Base-by-base conservation (phyloP, 2,329 filamentous ascomycete species). In the Orbilia javanica region DNA sequence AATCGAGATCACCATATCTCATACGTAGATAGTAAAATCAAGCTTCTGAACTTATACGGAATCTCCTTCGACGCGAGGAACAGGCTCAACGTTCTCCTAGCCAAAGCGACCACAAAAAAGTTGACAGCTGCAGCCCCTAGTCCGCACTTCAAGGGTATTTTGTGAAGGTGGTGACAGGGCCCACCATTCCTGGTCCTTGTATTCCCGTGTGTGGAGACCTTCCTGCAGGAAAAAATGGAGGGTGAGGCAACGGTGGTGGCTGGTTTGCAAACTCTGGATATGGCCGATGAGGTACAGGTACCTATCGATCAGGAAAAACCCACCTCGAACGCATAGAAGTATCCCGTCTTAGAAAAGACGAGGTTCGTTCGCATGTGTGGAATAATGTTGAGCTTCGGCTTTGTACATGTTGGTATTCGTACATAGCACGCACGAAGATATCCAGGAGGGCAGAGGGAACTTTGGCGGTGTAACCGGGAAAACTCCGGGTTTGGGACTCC, bases 211-310 rank as follows among this genome's bases (percentile, higher is more conserved):
- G 73, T 72, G 68, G 68, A 72, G 60, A 57, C 31, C 50, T 69
- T 55, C 60, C 67, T 68, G 52, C 60, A 62, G 73, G 60, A 34
- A 73, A n/a, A 64, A 69, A 63, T 50, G 80, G 75, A 80, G 79
- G 79, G 71, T 80, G 70, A 74, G 69, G 70, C 72, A 80, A 80
- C 79, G 60, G 73, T 50, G 72, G 72, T 77, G 73, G 73, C 73
- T 77, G 73, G 73, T 77, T 62, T 34, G 39, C 52, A 57, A 62
- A 68, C 44, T 52, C 20, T 46, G 15, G 15, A 44, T 44, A 34
- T 46, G 46, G 15, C 10, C 18, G 13, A 36, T 52, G 52, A 67
- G 39, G 57, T 76, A 76, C 53, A 52, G 29, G 70, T 76, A 55
- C 64, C 42, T 52, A 64, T 67, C 44, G 55, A 75, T 68, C 36